Conservation (phyloP, 495 filamentous ascomycete genomes). For the Aspergillus incahuasiensis region DNA sequence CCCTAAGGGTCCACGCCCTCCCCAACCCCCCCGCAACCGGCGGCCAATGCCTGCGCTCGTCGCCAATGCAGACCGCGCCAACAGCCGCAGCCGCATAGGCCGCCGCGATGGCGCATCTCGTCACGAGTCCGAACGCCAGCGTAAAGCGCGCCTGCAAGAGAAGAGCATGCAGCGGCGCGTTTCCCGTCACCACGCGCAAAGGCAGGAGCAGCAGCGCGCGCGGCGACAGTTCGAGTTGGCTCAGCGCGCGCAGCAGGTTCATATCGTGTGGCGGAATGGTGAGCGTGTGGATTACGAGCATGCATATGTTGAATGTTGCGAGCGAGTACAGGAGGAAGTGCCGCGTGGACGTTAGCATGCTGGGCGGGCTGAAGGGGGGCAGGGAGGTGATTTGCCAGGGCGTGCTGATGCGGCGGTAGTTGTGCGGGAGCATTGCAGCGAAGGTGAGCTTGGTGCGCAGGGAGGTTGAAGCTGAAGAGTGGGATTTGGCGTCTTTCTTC, state of each 20-base stretch:
- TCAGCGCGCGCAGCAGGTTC: conserved; percentile 3
- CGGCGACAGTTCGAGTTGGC: background rate
- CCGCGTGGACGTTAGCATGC: background rate
- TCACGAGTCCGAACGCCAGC: conserved; percentile 18
- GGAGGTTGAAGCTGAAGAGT: no score
- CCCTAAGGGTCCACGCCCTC: conserved; percentile 12
- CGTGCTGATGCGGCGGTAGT: conserved; percentile 23
- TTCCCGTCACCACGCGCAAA: background rate
- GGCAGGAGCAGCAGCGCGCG: conserved; percentile 6
- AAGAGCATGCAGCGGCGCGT: background rate
- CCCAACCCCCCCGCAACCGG: conserved; percentile 11
- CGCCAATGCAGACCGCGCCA: background rate
- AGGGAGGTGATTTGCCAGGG: conserved; percentile 17
- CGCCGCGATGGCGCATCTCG: conserved; percentile 10
- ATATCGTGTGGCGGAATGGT: background rate
- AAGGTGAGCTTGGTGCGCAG: background rate
- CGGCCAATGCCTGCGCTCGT: conserved; percentile 15
- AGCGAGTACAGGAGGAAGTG: conserved; percentile 2
- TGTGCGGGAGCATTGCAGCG: conserved; percentile 13
- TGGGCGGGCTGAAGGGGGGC: background rate
- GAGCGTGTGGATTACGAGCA: conserved; percentile 7
- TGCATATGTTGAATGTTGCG: background rate
- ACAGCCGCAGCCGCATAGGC: conserved; percentile 7
- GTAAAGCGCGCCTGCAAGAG: conserved; percentile 3
- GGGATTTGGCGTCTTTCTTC: conserved; percentile 2